Percentiles rank a stretch among this genome's conserved stretches.
phyloP scores from a whole-genome alignment of 176 grass and related monocot genomes.

The Avena insularis region DNA sequence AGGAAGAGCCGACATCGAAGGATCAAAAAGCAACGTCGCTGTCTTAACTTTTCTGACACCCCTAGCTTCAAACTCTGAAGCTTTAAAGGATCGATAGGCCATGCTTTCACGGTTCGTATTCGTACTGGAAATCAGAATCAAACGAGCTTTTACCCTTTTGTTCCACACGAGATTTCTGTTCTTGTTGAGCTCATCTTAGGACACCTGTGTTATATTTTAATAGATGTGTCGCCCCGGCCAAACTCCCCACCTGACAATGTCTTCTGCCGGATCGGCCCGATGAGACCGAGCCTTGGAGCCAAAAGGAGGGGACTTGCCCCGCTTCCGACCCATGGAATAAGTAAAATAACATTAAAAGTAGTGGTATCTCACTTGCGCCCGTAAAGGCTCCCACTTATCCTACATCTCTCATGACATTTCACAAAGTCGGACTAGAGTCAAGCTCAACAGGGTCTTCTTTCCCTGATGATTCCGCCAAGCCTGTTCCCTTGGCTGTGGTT shows the following conservation, averaged over 20 bases:
- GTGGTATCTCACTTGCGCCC: constrained; percentile 66
- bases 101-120: constrained; percentile 76
- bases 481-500: too few relatives aligned
- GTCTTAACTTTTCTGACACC: constrained; percentile 81
- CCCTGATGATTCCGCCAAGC: too few relatives aligned
- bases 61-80: constrained; percentile 59
- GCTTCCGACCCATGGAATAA: constrained; percentile 56
- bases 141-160: constrained; percentile 77
- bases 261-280: constrained; percentile 51
- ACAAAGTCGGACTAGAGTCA: too few relatives aligned
- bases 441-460: too few relatives aligned
- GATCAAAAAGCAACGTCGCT: not conserved
- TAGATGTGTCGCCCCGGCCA: constrained; percentile 59
- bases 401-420: too few relatives aligned
- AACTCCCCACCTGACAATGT: constrained; percentile 79
- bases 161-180: constrained; percentile 74
- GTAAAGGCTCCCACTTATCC: not conserved
- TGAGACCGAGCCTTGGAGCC: not conserved
- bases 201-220: constrained; percentile 71
- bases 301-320: constrained; percentile 22
- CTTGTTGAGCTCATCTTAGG: constrained; percentile 71
- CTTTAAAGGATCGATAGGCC: constrained; percentile 79
- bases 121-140: constrained; percentile 69
- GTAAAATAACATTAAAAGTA: constrained; percentile 79
- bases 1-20: too few relatives aligned